phyloP scores from a whole-genome alignment of 331 rosid species.

The Quercus phellos region DNA sequence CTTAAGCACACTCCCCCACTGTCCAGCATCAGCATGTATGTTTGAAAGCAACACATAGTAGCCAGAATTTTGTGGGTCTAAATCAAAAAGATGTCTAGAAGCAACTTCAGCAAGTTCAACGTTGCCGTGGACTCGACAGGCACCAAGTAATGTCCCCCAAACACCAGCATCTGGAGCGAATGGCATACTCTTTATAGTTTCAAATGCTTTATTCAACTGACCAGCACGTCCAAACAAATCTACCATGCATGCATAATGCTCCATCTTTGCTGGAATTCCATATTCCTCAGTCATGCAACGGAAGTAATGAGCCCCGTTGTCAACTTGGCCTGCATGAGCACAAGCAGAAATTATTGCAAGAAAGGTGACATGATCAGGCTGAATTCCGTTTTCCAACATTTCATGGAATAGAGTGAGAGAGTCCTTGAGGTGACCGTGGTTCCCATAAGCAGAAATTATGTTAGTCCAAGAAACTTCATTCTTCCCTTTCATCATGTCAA shows the following conservation, averaged over 20 bases:
- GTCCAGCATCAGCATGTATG: slow-evolving; percentile 70
- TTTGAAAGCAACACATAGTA: slow-evolving; percentile 79
- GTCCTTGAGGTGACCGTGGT: slow-evolving; percentile 55
- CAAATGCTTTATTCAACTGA: slow-evolving; percentile 58
- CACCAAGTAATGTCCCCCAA: slow-evolving; percentile 92
- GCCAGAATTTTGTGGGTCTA: slow-evolving; percentile 81
- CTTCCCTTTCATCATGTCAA: slow-evolving; percentile 53
- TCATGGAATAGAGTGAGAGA: slow-evolving; percentile 52
- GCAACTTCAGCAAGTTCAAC: slow-evolving; percentile 77
- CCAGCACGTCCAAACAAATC: slow-evolving; percentile 87
- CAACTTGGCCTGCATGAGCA: slow-evolving; percentile 72
- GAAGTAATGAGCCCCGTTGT: slow-evolving; percentile 58
- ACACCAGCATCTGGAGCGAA: slow-evolving; percentile 78
- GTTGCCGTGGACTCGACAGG: slow-evolving; percentile 78
- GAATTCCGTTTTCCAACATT: slow-evolving; percentile 58
- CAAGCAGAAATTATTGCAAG: slow-evolving; percentile 83
- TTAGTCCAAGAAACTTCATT: slow-evolving; percentile 93
- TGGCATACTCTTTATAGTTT: slow-evolving; percentile 68
- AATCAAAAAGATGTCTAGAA: slow-evolving; percentile 55
- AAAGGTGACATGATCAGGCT: slow-evolving; percentile 87
- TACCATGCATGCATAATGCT: slow-evolving; percentile 81
- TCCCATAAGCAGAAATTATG: slow-evolving; percentile 78
- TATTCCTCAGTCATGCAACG: slow-evolving; percentile 57
- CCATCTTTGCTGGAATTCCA: slow-evolving; percentile 59
- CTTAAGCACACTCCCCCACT: slow-evolving; percentile 66